A percentile compares a stretch with the other conserved stretches of the same genome.
These are phyloP conservation scores for Hygrophorus russula DNA, from an alignment of 768 basidiomycete genomes.

Conservation along the genomic window DNA sequence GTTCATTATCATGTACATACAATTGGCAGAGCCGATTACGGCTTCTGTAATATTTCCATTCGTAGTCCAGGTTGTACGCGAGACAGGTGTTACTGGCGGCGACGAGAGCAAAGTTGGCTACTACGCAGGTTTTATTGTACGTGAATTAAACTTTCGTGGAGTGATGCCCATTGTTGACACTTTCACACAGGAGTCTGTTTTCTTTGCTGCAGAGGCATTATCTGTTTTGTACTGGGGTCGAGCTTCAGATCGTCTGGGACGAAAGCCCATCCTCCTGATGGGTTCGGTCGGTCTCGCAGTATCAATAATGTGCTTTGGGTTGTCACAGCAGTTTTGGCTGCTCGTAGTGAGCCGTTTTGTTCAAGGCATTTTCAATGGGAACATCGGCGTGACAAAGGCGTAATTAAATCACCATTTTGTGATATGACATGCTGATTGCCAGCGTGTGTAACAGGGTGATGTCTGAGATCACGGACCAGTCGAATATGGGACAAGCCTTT, in stretches of 20 bases:
- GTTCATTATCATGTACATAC: conserved; percentile 23
- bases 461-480: conserved; percentile 12
- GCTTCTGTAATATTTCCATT: conserved; percentile 17
- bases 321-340: conserved; percentile 9
- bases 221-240: conserved; percentile 56
- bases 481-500: conserved; percentile 16
- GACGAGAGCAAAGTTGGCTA: conserved; percentile 57
- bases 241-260: conserved; percentile 44
- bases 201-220: conserved; percentile 44
- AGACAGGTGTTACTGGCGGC: conserved; percentile 52
- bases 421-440: no score
- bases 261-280: conserved; percentile 38
- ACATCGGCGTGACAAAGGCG: conserved; percentile 21
- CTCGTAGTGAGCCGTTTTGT: conserved; percentile 16
- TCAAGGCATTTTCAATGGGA: conserved; percentile 28
- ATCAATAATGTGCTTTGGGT: conserved; percentile 22
- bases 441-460: conserved; percentile 8
- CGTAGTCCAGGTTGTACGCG: conserved; percentile 41
- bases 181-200: conserved; percentile 42
- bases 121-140: conserved; percentile 50
- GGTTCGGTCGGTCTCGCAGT: conserved; percentile 21
- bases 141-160: background rate
- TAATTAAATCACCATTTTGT: no score
- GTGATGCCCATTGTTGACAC: background rate
- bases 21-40: conserved; percentile 21